Base-by-base conservation (phyloP, 2,329 filamentous ascomycete species). In the Alternaria angustiovoidea region DNA sequence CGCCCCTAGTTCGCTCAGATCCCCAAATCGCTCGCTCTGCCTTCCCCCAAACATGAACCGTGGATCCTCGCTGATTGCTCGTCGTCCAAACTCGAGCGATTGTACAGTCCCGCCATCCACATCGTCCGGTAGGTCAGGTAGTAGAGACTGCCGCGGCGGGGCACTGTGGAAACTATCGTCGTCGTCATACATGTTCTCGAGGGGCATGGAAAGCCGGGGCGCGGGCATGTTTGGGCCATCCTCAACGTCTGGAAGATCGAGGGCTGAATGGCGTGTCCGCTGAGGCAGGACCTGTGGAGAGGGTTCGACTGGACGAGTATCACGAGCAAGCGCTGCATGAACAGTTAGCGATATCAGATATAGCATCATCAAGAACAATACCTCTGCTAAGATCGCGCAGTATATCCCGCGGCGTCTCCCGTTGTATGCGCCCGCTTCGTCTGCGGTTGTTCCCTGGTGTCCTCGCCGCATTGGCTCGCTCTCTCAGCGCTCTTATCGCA, bases 381-480 rank as follows among this genome's bases (percentile, higher is more conserved):
- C 84, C 78, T 80, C 78, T 84, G 53, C 85, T 85, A 8, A 87
- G 72, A 54, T 84, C 83, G 48, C 81, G 78, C 53, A 87, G 70
- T 26, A 85, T 81, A 67, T 86, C 84, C 64, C 86, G 82, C 5
- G 85, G 85, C 7, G 85, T 87, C 69, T 87, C 85, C 41, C 84
- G 75, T 67, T 84, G 81, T 55, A 83, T 64, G 34, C 83, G 77
- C 26, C 81, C 81, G 61, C 84, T 86, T 61, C 76, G 71, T 61
- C 82, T 79, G 55, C 84, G 74, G 46, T 82, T 79, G 65, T 84
- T 79, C 12, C 83, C 80, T 20, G 84, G 83, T 2, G 84, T 85
- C 63, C 81, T 81, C 5, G 81, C 82, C 12, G 83, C 83, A 66
- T 79, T 75, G 54, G 75, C 78, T 51, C 85, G 83, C 66, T 85